phyloP scores from a whole-genome alignment of 2,329 filamentous ascomycete genomes.

The Lachnellula cervina region DNA sequence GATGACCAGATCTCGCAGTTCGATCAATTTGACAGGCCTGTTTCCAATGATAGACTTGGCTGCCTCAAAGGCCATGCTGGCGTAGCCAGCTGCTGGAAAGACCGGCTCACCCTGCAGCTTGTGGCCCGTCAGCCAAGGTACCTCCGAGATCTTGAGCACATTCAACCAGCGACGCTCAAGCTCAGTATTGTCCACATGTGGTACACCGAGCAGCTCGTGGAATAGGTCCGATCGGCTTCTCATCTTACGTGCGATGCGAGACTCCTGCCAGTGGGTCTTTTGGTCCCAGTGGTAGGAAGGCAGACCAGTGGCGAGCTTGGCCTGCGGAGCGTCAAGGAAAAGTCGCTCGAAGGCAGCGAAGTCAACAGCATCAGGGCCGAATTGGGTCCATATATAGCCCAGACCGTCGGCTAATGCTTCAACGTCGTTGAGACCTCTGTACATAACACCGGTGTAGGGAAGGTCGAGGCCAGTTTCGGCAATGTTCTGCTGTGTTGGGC shows the following conservation, averaged over 20 bases:
- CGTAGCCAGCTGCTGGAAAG: slow-evolving; percentile 45
- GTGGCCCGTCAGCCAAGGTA: slow-evolving; percentile 43
- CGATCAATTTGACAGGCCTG: slow-evolving; percentile 23
- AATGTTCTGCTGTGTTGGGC: slow-evolving; percentile 9
- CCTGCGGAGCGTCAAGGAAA: neutral
- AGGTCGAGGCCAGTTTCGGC: neutral
- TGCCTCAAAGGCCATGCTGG: slow-evolving; percentile 45
- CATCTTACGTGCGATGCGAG: slow-evolving; percentile 9
- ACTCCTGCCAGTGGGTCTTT: slow-evolving; percentile 16
- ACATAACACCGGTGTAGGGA: slow-evolving; percentile 10
- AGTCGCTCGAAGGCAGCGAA: neutral
- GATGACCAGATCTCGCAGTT: slow-evolving; percentile 18
- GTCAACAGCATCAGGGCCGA: slow-evolving; percentile 3
- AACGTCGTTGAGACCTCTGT: slow-evolving; percentile 3
- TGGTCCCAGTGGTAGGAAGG: slow-evolving; percentile 21
- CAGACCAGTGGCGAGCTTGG: slow-evolving; percentile 5
- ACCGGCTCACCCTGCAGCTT: slow-evolving; percentile 33
- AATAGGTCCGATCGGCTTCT: slow-evolving; percentile 4
- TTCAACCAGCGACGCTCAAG: slow-evolving; percentile 14
- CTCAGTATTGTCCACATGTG: slow-evolving; percentile 1
- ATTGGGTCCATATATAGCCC: slow-evolving; percentile 4
- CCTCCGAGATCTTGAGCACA: slow-evolving; percentile 23
- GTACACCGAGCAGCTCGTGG: slow-evolving; percentile 11
- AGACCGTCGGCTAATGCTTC: slow-evolving; percentile 4
- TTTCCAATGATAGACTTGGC: slow-evolving; percentile 20